A percentile compares a stretch with the other conserved stretches of the same genome.
phyloP scores from a whole-genome alignment of 2,329 filamentous ascomycete genomes.

The Gyromitra esculenta region DNA sequence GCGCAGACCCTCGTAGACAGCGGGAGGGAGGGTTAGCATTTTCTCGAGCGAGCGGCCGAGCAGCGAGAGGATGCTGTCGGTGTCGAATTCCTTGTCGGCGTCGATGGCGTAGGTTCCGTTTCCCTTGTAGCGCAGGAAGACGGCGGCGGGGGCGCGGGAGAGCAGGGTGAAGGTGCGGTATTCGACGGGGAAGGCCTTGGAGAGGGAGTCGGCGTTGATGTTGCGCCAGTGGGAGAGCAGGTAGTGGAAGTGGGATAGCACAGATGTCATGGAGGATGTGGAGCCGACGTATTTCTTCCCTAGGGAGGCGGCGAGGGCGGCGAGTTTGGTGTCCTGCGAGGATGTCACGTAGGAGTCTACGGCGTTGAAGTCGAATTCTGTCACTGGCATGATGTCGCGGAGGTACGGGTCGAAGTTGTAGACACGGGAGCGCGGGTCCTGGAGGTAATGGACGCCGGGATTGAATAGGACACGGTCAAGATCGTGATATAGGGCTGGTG shows the following conservation, averaged over 20 bases:
- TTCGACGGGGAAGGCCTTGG: constrained; percentile 71
- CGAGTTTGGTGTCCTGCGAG: constrained; percentile 79
- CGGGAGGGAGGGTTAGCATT: constrained; percentile 81
- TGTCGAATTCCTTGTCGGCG: constrained; percentile 90
- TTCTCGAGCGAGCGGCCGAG: constrained; percentile 98
- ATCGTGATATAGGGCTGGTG: constrained; percentile 75
- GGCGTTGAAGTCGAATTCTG: constrained; percentile 90
- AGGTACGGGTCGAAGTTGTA: constrained; percentile 98
- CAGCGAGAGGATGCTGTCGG: constrained; percentile 85
- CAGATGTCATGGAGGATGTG: constrained; percentile 93
- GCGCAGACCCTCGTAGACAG: constrained; percentile 87
- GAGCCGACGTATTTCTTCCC: constrained; percentile 88
- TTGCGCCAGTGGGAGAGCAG: constrained; percentile 84
- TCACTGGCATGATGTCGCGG: constrained; percentile 88
- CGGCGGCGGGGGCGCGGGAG: constrained; percentile 76
- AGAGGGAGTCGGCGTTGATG: constrained; percentile 74
- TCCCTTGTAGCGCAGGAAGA: constrained; percentile 79
- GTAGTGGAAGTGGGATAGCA: constrained; percentile 90
- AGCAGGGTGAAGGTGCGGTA: constrained; percentile 76
- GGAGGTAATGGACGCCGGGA: constrained; percentile 87
- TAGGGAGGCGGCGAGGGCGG: constrained; percentile 72
- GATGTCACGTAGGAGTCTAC: constrained; percentile 90
- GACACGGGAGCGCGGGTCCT: constrained; percentile 85
- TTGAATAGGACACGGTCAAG: constrained; percentile 95
- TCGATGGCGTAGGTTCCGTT: constrained; percentile 93